Evolutionary conservation across 371 early-diverging fungal species (phyloP), one percentile per base, ranked within the genome.

Genomic region (Syncephalastrum monosporum): DNA sequence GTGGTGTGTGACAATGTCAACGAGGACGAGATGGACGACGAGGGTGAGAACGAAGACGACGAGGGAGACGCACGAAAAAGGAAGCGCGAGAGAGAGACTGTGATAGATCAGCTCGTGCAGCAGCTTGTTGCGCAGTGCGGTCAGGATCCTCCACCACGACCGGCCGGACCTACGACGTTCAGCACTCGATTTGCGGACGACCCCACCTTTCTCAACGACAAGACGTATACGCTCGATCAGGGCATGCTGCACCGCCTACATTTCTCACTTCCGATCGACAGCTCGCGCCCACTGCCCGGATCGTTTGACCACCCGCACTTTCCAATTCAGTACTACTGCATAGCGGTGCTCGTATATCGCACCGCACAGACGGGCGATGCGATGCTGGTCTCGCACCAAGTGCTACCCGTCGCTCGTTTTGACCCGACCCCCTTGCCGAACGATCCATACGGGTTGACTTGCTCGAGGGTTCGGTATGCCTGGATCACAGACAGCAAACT

Each of bases 261-360:
- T 15, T 61, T 61, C 42, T 55, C 56, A 3, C 33, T 61, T n/a
- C 52, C 46, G 4, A 51, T 61, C n/a, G 19, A 29, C 5, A 50
- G 38, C 47, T 44, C 41, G 43, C 42, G 56, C 1, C 41, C 47
- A 21, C 56, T 61, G 12, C 61, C 61, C 5, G 61, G 61, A 1
- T 42, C 61, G 14, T 33, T 56, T 42, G 53, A 61, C 5, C 42
- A 61, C 17, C 48, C 24, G 2, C 49, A 61, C 29, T 51, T 29
- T 51, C 61, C 50, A 1, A 61, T 61, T 10, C 44, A n/a, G 3
- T 61, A 61, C 10, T 17, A 41, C 8, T 21, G 50, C 10, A 52
- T 52, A 4, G 61, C 61, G 10, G 24, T 61, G 19, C 29, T 61
- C 42, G 51, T 61, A 0, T 61, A 56, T 16, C 13, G 46, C 13